phyloP scores from a whole-genome alignment of 176 grass and related monocot genomes.

The Saccharum spontaneum region DNA sequence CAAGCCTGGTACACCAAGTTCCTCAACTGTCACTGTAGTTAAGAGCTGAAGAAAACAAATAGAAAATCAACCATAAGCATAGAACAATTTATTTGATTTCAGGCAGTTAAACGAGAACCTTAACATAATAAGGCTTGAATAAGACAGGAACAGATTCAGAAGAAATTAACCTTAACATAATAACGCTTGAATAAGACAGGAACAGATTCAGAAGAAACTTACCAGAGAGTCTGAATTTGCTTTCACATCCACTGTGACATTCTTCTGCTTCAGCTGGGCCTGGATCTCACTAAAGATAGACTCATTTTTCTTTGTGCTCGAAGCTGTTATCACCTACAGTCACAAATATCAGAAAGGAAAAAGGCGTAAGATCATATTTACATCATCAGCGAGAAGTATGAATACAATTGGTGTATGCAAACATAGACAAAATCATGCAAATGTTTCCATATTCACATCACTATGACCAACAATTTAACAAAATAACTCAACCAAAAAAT shows the following conservation, averaged over 20 bases:
- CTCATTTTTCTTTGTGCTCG: constrained; percentile 57
- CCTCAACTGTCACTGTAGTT: constrained; percentile 55
- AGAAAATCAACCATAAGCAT: neutral
- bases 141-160: neutral
- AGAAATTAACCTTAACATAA: constrained; percentile 11
- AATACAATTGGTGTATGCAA: neutral
- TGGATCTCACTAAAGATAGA: constrained; percentile 57
- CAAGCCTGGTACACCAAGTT: constrained; percentile 51
- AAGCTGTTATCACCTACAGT: constrained; percentile 48
- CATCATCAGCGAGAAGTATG: neutral
- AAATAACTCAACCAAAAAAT: neutral
- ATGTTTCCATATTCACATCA: neutral
- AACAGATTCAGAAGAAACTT: constrained; percentile 12
- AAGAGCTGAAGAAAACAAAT: constrained; percentile 44
- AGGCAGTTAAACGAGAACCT: neutral
- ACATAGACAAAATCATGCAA: neutral
- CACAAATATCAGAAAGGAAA: neutral
- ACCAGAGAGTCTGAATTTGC: constrained; percentile 60
- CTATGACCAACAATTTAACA: neutral
- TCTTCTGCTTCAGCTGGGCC: constrained; percentile 61
- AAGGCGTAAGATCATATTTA: constrained; percentile 1
- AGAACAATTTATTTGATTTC: neutral
- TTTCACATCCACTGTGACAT: constrained; percentile 52
- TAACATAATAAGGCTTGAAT: neutral
- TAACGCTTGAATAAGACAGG: neutral